Percentiles rank a stretch among this genome's conserved stretches.
phyloP scores from a whole-genome alignment of 148 eudicot genomes.

The Dianthus caryophyllus region DNA sequence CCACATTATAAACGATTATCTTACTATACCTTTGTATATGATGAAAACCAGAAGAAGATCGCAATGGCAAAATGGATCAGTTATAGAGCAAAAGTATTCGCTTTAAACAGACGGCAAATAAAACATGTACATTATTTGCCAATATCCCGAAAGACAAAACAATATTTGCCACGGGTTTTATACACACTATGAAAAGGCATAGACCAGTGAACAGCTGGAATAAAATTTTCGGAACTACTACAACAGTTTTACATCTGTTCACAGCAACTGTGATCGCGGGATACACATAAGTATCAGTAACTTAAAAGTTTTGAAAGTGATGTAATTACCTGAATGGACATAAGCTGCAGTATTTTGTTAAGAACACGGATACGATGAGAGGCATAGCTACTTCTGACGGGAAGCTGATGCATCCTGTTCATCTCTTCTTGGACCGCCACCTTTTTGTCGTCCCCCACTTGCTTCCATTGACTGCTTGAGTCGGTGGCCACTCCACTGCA shows the following conservation, averaged over 20 bases:
- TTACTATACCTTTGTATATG: background rate
- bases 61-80: background rate
- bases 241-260: background rate
- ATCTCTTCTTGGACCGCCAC: conserved; percentile 58
- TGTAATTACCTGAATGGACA: conserved; percentile 58
- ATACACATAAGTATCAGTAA: background rate
- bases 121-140: background rate
- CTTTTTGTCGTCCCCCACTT: conserved; percentile 43
- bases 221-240: background rate
- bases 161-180: background rate
- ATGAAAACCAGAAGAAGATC: background rate
- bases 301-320: background rate
- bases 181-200: background rate
- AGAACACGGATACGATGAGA: conserved; percentile 74
- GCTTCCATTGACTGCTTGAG: conserved; percentile 30
- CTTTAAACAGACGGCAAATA: background rate
- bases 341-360: conserved; percentile 65
- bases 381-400: conserved; percentile 67
- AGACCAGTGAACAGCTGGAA: background rate
- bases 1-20: background rate
- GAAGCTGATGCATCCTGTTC: conserved; percentile 58
- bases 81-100: background rate
- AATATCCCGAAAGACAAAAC: background rate
- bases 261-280: background rate
- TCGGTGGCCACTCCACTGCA: conserved; percentile 18